Evolutionary conservation across 2,329 filamentous ascomycete species (phyloP), one percentile per base, ranked within the genome.

Genomic region (Alternaria dauci): DNA sequence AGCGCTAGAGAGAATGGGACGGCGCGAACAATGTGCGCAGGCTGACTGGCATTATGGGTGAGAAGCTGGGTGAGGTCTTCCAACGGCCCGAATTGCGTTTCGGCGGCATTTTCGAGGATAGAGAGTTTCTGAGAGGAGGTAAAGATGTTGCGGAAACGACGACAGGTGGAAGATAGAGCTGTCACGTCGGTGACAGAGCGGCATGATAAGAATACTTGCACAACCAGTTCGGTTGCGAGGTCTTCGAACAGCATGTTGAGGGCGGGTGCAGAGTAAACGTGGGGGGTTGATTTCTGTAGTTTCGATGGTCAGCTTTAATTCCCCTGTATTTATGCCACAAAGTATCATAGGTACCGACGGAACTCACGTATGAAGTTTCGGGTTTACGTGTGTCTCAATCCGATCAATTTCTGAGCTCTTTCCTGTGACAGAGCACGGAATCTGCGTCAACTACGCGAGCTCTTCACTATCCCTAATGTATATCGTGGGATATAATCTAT

Each of bases 21-120:
- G 18, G 76, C 71, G 51, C 86, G 85, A 44, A 80, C 75, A 34
- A 85, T 65, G 69, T 89, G 87, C 3, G 84, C 85, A 4, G 84
- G 82, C 69, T 89, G 86, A 60, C 83, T 86, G 41, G 82, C 77
- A 65, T 89, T 89, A 71, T 88, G 84, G 18, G 87, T 89, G 38
- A 88, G 78, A 18, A 89, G 77, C 69, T 88, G 87, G 57, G 86
- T 81, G 60, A 86, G 83, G 71, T 88, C 86, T 58, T 85, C 69
- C 14, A 88, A 73, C 2, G 87, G 87, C 0, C 87, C 86, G 65
- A 84, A 87, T 70, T 89, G 84, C 32, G 77, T 72, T 69, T 88
- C 84, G 26, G 84, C 84, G 26, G 82, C 85, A 52, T 78, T 71
- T 59, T 82, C 80, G 55, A 89, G 81, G 54, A 88, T 86, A 52